phyloP scores from a whole-genome alignment of 2,329 filamentous ascomycete genomes.

The Septoria linicola region DNA sequence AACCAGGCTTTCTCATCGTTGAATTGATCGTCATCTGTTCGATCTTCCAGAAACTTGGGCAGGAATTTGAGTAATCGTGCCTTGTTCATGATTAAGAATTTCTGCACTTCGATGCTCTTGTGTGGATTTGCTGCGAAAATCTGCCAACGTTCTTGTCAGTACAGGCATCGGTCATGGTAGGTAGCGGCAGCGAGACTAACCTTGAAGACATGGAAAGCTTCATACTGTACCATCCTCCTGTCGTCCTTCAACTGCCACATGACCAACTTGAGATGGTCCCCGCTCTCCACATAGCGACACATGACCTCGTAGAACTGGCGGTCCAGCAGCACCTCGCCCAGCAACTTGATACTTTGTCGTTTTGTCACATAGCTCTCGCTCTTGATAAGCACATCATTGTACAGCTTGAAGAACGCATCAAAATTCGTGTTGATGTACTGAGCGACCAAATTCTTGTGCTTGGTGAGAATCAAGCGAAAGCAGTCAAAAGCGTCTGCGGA shows the following conservation, averaged over 20 bases:
- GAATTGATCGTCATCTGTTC: slow-evolving; percentile 97
- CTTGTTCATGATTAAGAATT: slow-evolving; percentile 93
- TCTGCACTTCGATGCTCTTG: slow-evolving; percentile 93
- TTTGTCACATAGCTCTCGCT: slow-evolving; percentile 98
- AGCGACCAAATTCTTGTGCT: slow-evolving; percentile 87
- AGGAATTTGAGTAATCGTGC: slow-evolving; percentile 87
- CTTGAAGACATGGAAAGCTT: slow-evolving; percentile 99
- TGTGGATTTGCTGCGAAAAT: slow-evolving; percentile 98
- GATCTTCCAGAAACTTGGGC: slow-evolving; percentile 86
- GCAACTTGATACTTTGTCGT: slow-evolving; percentile 92
- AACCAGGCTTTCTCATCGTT: slow-evolving; percentile 97
- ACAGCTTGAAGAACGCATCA: slow-evolving; percentile 85
- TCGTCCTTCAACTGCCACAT: slow-evolving; percentile 97
- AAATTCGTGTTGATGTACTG: slow-evolving; percentile 88
- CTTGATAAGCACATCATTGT: slow-evolving; percentile 83
- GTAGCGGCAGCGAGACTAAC: slow-evolving; percentile 39
- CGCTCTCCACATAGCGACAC: slow-evolving; percentile 93
- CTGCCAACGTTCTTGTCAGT: slow-evolving; percentile 39
- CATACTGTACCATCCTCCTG: slow-evolving; percentile 98
- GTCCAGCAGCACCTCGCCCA: slow-evolving; percentile 92
- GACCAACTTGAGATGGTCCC: slow-evolving; percentile 94
- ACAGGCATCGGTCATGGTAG: slow-evolving; percentile 17
- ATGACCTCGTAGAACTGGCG: slow-evolving; percentile 97
- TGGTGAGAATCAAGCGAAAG: slow-evolving; percentile 90
- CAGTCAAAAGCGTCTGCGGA: slow-evolving; percentile 97